Conservation (phyloP, 2,329 filamentous ascomycete species). For the Colletotrichum euphorbiae region DNA sequence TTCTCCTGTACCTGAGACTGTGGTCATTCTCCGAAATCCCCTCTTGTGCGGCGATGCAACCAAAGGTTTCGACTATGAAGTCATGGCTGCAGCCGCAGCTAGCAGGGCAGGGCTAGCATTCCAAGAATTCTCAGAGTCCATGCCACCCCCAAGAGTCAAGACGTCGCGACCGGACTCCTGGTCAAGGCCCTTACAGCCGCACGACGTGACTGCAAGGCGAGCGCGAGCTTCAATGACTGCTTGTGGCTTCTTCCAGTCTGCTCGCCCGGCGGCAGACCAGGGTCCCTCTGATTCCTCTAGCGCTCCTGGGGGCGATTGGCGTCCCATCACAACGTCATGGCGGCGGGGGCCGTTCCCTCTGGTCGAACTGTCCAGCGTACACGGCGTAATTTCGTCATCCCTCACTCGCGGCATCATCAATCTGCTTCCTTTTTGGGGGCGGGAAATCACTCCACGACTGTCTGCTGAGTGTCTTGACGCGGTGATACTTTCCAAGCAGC, state of each 20-base stretch:
- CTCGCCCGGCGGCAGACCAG: conserved; percentile 19
- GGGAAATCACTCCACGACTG: neutral
- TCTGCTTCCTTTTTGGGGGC: conserved; percentile 5
- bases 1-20: neutral
- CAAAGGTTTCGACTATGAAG: conserved; percentile 29
- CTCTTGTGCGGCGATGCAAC: conserved; percentile 15
- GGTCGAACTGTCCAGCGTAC: conserved; percentile 11
- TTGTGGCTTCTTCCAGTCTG: conserved; percentile 7
- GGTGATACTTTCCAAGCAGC: conserved; percentile 12
- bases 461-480: neutral
- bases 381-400: conserved; percentile 27
- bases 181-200: neutral
- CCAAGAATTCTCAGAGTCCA: neutral
- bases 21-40: neutral
- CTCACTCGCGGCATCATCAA: neutral
- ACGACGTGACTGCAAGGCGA: conserved; percentile 13
- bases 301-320: conserved; percentile 29
- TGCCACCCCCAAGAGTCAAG: conserved; percentile 25
- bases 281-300: conserved; percentile 13
- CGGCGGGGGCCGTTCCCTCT: conserved; percentile 13
- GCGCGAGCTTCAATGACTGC: conserved; percentile 1
- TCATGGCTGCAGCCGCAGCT: conserved; percentile 23
- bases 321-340: conserved; percentile 37
- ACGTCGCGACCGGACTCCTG: conserved; percentile 23
- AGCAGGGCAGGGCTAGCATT: conserved; percentile 8